Base-by-base conservation (phyloP, 2,329 filamentous ascomycete genomes). In the Pseudogymnoascus sp. region DNA sequence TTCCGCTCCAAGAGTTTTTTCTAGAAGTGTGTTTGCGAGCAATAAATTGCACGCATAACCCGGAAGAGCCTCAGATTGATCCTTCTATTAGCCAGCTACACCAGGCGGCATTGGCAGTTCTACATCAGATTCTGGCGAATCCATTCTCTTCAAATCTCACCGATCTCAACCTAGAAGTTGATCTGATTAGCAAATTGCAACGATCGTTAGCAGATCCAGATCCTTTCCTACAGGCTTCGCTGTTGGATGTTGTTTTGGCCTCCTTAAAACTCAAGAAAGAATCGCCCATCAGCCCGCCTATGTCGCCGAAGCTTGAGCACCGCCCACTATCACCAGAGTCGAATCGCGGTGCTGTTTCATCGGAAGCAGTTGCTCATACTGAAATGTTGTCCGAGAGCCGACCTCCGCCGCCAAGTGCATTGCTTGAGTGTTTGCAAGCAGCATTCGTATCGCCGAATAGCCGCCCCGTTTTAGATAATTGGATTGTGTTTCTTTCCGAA, bases 371-470 rank as follows among this genome's bases (percentile, higher is more conserved):
- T 31, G 79, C 80, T 33, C 75, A 74, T 61, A 70, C 69, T 47
- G 77, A 82, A 42, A 77, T 74, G 59, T 68, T 73, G 5, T 67
- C 72, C 10, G 67, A 76, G 56, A 73, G 75, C 59, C 75, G 73
- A 25, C 75, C 77, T 14, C 59, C 23, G 18, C 38, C 59, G 11
- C 83, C 87, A 3, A 89, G 90, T 18, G 86, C 89, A 37, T 76
- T 99, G n/a, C 82, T 94, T n/a, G 88, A 90, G 66, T 96, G 91
- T 71, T 80, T 99, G 11, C 87, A 91, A 65, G 84, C 86, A 53
- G 94, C 92, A 0, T 87, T 99, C 60, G 86, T 89, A 62, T 90
- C 91, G 3, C 73, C 82, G 2, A 86, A 80, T 62, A 92, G 90
- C 68, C 86, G 91, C 4, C 80, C 86, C 7, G 87, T 95, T 5